These are phyloP conservation scores for Fusarium dlaminii DNA, from an alignment of 2,329 filamentous ascomycete species.

Conservation along the genomic window DNA sequence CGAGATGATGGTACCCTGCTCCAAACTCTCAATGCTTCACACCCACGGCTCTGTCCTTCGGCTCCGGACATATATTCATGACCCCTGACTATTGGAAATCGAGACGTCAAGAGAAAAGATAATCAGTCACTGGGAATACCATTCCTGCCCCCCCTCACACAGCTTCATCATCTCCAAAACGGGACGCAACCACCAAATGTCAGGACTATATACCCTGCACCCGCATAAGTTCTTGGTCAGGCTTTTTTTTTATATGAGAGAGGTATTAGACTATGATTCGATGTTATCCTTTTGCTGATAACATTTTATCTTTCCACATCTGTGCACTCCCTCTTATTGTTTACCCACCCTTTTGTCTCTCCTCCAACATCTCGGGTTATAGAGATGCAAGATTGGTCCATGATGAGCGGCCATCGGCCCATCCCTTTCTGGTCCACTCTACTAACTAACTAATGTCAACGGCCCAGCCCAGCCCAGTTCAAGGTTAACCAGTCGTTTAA, in stretches of 20 bases:
- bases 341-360: slow-evolving; percentile 14
- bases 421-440: slow-evolving; percentile 40
- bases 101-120: slow-evolving; percentile 21
- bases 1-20: neutral
- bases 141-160: slow-evolving; percentile 11
- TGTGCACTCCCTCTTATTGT: slow-evolving; percentile 21
- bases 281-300: neutral
- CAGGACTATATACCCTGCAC: slow-evolving; percentile 26
- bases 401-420: slow-evolving; percentile 34
- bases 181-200: slow-evolving; percentile 21
- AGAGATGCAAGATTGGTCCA: slow-evolving; percentile 30
- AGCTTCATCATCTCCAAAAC: slow-evolving; percentile 19
- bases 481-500: slow-evolving; percentile 13
- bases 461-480: slow-evolving; percentile 15
- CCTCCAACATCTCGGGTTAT: neutral
- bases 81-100: slow-evolving; percentile 13
- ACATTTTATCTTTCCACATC: slow-evolving; percentile 6
- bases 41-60: slow-evolving; percentile 14
- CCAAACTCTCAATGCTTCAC: neutral
- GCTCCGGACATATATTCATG: slow-evolving; percentile 8
- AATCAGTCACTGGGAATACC: slow-evolving; percentile 24
- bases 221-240: slow-evolving; percentile 36
- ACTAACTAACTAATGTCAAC: slow-evolving; percentile 17
- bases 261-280: slow-evolving; percentile 8
- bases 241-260: slow-evolving; percentile 32